Conservation (phyloP, 1,139 yeast species). For the Candida pseudoviswanathii region DNA sequence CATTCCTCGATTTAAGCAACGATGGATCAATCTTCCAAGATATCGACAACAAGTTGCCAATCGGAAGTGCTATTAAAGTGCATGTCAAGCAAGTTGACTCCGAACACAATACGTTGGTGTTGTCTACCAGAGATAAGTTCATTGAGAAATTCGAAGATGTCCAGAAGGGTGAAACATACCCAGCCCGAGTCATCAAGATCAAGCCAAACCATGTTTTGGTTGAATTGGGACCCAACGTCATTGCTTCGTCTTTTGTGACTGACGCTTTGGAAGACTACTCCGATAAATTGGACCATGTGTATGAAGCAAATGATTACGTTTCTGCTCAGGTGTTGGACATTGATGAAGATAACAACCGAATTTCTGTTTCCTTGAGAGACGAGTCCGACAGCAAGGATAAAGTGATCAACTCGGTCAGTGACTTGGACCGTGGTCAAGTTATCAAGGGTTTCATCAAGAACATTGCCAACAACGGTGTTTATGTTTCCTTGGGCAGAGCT, state of each 20-base stretch:
- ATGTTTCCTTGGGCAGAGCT: slow-evolving; percentile 72
- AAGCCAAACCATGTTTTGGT: slow-evolving; percentile 64
- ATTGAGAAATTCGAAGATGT: slow-evolving; percentile 53
- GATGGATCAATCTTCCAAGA: slow-evolving; percentile 54
- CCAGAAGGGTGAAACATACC: slow-evolving; percentile 58
- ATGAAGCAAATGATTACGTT: slow-evolving; percentile 57
- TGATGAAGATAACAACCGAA: slow-evolving; percentile 57
- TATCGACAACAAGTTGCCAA: slow-evolving; percentile 59
- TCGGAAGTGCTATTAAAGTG: slow-evolving; percentile 71
- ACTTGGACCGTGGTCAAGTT: slow-evolving; percentile 67
- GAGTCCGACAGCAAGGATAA: slow-evolving; percentile 54
- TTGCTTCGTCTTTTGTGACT: slow-evolving; percentile 70
- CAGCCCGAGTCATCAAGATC: slow-evolving; percentile 69
- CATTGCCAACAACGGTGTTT: slow-evolving; percentile 76
- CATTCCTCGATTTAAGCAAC: slow-evolving; percentile 65
- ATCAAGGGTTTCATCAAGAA: slow-evolving; percentile 80
- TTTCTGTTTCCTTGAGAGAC: slow-evolving; percentile 66
- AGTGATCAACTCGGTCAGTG: slow-evolving; percentile 50
- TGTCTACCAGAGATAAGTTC: slow-evolving; percentile 51
- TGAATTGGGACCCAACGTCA: slow-evolving; percentile 61
- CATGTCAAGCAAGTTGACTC: slow-evolving; percentile 56
- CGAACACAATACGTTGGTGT: slow-evolving; percentile 52
- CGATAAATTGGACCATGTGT: slow-evolving; percentile 53
- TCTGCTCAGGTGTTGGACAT: slow-evolving; percentile 61
- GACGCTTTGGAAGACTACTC: slow-evolving; percentile 80